Conservation (phyloP, 495 filamentous ascomycete genomes). For the Neurospora africana region DNA sequence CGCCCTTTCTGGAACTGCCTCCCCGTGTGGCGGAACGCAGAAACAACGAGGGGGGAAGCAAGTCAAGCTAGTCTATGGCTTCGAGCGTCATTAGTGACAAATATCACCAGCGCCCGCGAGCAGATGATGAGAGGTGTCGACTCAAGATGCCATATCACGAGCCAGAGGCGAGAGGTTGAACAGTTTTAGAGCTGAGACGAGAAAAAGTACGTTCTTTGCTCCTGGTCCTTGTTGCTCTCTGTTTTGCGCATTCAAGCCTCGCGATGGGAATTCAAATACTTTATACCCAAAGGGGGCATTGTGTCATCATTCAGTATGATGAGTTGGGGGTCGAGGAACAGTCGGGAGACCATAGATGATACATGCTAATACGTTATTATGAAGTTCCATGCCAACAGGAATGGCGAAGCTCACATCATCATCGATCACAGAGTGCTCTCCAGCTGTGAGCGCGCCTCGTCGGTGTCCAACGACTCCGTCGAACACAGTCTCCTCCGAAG, state of each 20-base stretch:
- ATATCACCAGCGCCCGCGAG: background rate
- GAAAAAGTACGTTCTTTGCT: background rate
- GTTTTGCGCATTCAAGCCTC: background rate
- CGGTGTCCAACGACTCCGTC: background rate
- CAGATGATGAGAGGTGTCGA: background rate
- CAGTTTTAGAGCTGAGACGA: background rate
- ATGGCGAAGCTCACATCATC: background rate
- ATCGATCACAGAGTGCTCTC: background rate
- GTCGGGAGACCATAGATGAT: background rate
- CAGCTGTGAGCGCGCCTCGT: background rate
- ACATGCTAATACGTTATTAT: background rate
- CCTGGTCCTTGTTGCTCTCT: background rate
- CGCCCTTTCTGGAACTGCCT: background rate
- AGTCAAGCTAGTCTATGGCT: background rate
- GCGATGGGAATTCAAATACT: background rate
- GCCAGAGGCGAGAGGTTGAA: background rate
- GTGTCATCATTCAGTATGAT: background rate
- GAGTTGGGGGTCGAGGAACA: background rate
- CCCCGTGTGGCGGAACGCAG: background rate
- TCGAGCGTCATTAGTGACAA: background rate
- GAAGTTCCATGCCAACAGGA: background rate
- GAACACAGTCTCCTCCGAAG: background rate
- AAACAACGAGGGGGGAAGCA: background rate
- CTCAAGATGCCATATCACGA: background rate
- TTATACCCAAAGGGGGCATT: background rate